These are phyloP conservation scores for Boletus insuetus DNA, from an alignment of 768 basidiomycete genomes.

Conservation along the genomic window DNA sequence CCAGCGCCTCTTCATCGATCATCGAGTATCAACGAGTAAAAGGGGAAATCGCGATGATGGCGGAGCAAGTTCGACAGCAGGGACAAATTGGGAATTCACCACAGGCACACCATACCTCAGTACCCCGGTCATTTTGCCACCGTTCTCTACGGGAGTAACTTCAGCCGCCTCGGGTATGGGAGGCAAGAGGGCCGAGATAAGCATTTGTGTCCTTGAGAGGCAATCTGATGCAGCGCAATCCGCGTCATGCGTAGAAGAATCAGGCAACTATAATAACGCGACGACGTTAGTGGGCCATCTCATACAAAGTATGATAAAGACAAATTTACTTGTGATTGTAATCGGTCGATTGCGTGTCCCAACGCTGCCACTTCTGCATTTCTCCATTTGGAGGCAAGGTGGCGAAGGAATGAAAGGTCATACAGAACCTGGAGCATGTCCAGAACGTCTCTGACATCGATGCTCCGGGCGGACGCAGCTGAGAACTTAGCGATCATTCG, in stretches of 20 bases:
- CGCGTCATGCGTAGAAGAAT: slow-evolving; percentile 14
- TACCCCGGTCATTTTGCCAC: slow-evolving; percentile 42
- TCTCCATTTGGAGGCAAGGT: slow-evolving; percentile 36
- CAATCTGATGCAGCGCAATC: slow-evolving; percentile 39
- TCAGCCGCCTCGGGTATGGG: slow-evolving; percentile 18
- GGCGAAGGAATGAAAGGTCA: slow-evolving; percentile 51
- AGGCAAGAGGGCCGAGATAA: slow-evolving; percentile 60
- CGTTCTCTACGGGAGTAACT: slow-evolving; percentile 22
- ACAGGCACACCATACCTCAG: slow-evolving; percentile 53
- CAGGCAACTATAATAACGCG: slow-evolving; percentile 13
- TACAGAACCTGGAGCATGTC: slow-evolving; percentile 33
- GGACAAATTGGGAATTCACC: slow-evolving; percentile 51
- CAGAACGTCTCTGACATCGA: slow-evolving; percentile 30
- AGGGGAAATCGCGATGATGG: slow-evolving; percentile 74
- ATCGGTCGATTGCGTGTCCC: slow-evolving; percentile 26
- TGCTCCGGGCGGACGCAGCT: slow-evolving; percentile 28
- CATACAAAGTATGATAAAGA: neutral
- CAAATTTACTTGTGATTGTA: slow-evolving; percentile 29
- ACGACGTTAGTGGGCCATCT: neutral
- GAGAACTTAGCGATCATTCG: slow-evolving; percentile 40
- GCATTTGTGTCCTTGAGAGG: slow-evolving; percentile 56
- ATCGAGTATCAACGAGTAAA: slow-evolving; percentile 52
- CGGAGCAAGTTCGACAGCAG: slow-evolving; percentile 63
- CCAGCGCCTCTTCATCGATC: slow-evolving; percentile 14
- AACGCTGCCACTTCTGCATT: slow-evolving; percentile 18